Base-by-base conservation (phyloP, 1,139 yeast species). In the Hyphopichia fennica region DNA sequence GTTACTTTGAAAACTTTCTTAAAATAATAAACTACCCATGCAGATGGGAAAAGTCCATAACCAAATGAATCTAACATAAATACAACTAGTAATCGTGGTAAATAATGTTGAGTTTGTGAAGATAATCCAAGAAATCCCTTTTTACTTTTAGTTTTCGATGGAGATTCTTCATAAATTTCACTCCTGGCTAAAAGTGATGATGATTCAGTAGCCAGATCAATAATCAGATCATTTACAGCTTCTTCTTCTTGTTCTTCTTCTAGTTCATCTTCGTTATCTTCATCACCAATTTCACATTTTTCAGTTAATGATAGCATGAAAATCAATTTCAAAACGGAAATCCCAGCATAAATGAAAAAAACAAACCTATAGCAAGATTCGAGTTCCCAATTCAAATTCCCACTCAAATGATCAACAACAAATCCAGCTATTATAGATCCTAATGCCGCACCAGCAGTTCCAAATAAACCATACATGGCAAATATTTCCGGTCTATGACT, bases 21-120 rank as follows among this genome's bases (percentile, higher is more conserved):
- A 65, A 88, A 82, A 62, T 87, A 90, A 57, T 84, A 89, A 27
- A 89, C 88, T 39, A 86, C 76, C 96, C 96, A 90, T 1, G 96
- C 86, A 38, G 83, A 72, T 1, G 96, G 84, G 88, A 88, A 85
- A 60, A 89, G 84, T 0, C 96, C 96, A 46, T 83, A 82, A 0
- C 96, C 96, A 41, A 90, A 73, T 0, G 96, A 87, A 60, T 90
- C 96, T 47, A 86, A 77, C 68, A 88, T 79, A 47, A 84, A 74
- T 7, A 86, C 72, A 33, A 72, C 59, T 28, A 79, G 55, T 13
- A 79, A 60, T 36, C 72, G 65, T 9, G 71, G 62, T 15, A 79
- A 60, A 29, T 68, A 64, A 30, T 56, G 46, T 27, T 56, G 63
- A 1, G 78, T 60, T 15, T 53, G 47, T 3, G 60, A 49, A 1